These are phyloP conservation scores for Penicillium sp. DNA, from an alignment of 2,329 filamentous ascomycete species.

Conservation along the genomic window DNA sequence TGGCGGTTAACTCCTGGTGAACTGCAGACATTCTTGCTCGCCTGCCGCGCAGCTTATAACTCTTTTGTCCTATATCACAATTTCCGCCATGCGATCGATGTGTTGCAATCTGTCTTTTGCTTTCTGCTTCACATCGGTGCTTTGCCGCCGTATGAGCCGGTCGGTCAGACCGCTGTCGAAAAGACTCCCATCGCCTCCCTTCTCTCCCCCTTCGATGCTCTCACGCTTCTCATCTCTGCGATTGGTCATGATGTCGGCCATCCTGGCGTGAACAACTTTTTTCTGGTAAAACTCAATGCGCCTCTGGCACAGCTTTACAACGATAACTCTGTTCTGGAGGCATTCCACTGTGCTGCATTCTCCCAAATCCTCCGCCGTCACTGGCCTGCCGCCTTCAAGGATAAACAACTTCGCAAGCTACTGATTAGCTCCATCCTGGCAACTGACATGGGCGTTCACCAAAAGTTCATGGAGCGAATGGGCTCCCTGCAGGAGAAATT, in stretches of 20 bases:
- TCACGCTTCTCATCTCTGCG: constrained; percentile 89
- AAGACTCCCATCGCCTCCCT: constrained; percentile 69
- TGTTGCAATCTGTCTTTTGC: constrained; percentile 87
- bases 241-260: constrained; percentile 98
- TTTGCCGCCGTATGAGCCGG: constrained; percentile 63
- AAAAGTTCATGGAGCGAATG: constrained; percentile 91
- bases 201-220: constrained; percentile 79
- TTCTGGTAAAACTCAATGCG: constrained; percentile 85
- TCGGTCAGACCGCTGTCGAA: constrained; percentile 31
- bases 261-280: constrained; percentile 96
- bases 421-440: constrained; percentile 98
- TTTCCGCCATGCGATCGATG: constrained; percentile 94
- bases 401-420: constrained; percentile 74
- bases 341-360: constrained; percentile 95
- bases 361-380: constrained; percentile 91
- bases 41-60: constrained; percentile 92
- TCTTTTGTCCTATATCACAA: constrained; percentile 97
- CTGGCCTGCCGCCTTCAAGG: constrained; percentile 80
- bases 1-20: constrained; percentile 82
- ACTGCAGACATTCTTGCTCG: constrained; percentile 78
- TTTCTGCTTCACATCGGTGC: constrained; percentile 80
- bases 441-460: constrained; percentile 96
- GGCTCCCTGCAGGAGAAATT: constrained; percentile 77
- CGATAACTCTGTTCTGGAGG: constrained; percentile 92
- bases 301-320: constrained; percentile 95